phyloP scores from a whole-genome alignment of 2,329 filamentous ascomycete species.

The Pseudogymnoascus destructans region DNA sequence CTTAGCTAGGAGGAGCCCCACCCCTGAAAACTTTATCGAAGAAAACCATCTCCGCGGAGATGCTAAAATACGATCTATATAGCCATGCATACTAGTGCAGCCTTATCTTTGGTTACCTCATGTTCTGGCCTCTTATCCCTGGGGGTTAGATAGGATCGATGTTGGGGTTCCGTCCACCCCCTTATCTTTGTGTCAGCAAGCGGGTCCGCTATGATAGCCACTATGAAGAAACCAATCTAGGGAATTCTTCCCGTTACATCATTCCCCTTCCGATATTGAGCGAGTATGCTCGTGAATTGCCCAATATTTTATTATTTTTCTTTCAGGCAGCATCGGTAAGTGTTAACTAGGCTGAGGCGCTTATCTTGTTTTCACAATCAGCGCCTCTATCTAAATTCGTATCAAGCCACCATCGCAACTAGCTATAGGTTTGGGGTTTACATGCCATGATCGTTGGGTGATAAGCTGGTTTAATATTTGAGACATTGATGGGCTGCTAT shows the following conservation, averaged over 20 bases:
- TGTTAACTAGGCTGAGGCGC: neutral
- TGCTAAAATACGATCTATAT: neutral
- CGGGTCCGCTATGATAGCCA: neutral
- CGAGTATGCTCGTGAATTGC: neutral
- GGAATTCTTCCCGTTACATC: neutral
- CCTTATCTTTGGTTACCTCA: neutral
- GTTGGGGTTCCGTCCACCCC: slow-evolving; percentile 1
- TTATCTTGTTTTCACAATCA: neutral
- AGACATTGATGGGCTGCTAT: neutral
- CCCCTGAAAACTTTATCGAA: slow-evolving; percentile 2
- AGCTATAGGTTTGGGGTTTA: neutral
- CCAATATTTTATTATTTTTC: neutral
- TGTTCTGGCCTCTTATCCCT: neutral
- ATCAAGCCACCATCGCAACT: neutral
- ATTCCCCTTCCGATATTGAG: neutral
- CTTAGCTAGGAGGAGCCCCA: neutral
- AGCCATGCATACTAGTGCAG: neutral
- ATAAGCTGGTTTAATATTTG: neutral
- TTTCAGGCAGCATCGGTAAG: neutral
- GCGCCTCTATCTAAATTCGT: neutral
- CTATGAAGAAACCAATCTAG: neutral
- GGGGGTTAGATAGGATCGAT: slow-evolving; percentile 2
- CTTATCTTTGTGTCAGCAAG: slow-evolving; percentile 1
- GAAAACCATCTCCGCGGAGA: neutral
- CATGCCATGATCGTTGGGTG: neutral